Evolutionary conservation across 2,329 filamentous ascomycete genomes (phyloP).

Genomic region (Neofusicoccum cordaticola): DNA sequence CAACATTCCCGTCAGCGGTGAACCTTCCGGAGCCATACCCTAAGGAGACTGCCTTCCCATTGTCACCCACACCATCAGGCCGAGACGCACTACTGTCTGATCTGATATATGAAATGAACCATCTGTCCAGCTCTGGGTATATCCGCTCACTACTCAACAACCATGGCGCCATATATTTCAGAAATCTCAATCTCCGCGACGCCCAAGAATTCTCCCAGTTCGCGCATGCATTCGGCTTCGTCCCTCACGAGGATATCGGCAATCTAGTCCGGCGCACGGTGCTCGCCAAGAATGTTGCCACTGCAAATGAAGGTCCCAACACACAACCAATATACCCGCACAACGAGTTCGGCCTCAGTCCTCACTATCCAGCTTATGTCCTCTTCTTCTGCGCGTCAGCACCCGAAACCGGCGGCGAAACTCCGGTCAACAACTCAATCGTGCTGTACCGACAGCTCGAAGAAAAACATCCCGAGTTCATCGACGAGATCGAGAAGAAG

Average conservation of each 20-base stretch:
- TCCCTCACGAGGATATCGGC: slow-evolving; percentile 21
- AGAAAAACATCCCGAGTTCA: slow-evolving; percentile 19
- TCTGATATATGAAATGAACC: slow-evolving; percentile 4
- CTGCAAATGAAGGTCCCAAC: slow-evolving; percentile 21
- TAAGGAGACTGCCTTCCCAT: not conserved
- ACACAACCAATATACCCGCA: slow-evolving; percentile 21
- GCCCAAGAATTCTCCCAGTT: slow-evolving; percentile 20
- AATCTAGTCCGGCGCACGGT: slow-evolving; percentile 19
- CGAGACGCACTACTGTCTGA: not conserved
- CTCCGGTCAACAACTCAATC: slow-evolving; percentile 20
- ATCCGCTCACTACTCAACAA: slow-evolving; percentile 17
- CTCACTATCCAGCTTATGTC: slow-evolving; percentile 20
- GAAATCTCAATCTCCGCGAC: slow-evolving; percentile 5
- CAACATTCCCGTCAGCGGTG: slow-evolving; percentile 14
- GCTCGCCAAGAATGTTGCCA: slow-evolving; percentile 18
- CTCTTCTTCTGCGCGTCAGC: slow-evolving; percentile 19
- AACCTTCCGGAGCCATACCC: slow-evolving; percentile 14
- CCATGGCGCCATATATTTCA: slow-evolving; percentile 21
- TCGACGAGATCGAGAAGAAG: slow-evolving; percentile 17
- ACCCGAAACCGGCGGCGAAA: slow-evolving; percentile 19
- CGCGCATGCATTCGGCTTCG: slow-evolving; percentile 19
- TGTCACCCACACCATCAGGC: not conserved
- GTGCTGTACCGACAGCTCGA: slow-evolving; percentile 18
- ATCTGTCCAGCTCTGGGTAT: not conserved
- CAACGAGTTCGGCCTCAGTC: slow-evolving; percentile 21